phyloP scores from a whole-genome alignment of 2,329 filamentous ascomycete genomes.

The Arthrobotrys iridis region DNA sequence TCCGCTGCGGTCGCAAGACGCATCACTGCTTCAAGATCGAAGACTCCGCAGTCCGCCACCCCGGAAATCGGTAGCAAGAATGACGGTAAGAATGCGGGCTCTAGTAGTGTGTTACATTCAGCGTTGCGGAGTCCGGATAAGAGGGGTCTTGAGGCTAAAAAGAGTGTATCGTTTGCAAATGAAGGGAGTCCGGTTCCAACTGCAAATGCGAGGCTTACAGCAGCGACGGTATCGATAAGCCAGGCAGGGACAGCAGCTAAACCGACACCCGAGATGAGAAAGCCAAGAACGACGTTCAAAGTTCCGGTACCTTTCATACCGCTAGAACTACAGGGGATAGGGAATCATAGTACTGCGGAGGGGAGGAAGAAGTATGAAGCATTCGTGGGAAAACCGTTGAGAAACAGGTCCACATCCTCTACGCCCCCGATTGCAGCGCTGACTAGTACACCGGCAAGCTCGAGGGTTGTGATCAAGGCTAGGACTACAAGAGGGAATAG shows the following conservation, averaged over 20 bases:
- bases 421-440: conserved; percentile 16
- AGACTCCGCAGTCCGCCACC: conserved; percentile 23
- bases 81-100: conserved; percentile 38
- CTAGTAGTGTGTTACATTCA: conserved; percentile 30
- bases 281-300: conserved; percentile 44
- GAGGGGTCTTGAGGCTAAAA: conserved; percentile 42
- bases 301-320: conserved; percentile 39
- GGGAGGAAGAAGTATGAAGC: conserved; percentile 31
- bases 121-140: conserved; percentile 43
- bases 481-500: not conserved
- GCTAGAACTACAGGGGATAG: conserved; percentile 26
- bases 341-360: conserved; percentile 28
- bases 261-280: not conserved
- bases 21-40: not conserved
- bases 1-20: conserved; percentile 9
- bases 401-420: conserved; percentile 26
- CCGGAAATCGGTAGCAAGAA: conserved; percentile 29
- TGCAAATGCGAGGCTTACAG: not conserved
- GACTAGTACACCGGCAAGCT: not conserved
- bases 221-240: not conserved
- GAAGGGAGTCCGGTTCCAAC: conserved; percentile 29
- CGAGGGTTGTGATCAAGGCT: not conserved
- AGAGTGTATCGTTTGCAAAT: conserved; percentile 49
- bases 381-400: conserved; percentile 23
- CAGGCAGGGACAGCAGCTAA: not conserved